Percentiles rank a stretch among this genome's conserved stretches.
phyloP scores from a whole-genome alignment of 371 early-diverging fungal species.

The Lichtheimia corymbifera region DNA sequence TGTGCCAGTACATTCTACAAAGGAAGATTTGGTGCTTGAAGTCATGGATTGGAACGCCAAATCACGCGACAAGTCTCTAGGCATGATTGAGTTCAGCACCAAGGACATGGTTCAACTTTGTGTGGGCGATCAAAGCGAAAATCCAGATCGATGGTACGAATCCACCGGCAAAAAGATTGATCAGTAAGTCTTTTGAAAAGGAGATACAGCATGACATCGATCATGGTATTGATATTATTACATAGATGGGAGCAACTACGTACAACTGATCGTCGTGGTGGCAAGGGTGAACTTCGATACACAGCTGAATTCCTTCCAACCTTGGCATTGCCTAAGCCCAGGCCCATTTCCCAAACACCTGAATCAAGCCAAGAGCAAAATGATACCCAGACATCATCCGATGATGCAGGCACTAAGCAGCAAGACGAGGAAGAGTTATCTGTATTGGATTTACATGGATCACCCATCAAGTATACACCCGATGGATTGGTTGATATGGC shows the following conservation, averaged over 20 bases:
- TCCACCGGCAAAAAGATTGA: constrained; percentile 26
- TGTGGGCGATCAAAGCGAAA: constrained; percentile 27
- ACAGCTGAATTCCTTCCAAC: constrained; percentile 67
- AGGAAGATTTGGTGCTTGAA: constrained; percentile 71
- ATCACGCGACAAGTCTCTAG: constrained; percentile 67
- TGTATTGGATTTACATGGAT: constrained; percentile 19
- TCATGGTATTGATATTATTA: neutral
- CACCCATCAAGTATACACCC: constrained; percentile 39
- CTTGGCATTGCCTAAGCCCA: constrained; percentile 48
- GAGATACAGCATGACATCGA: neutral
- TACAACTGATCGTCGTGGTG: constrained; percentile 47
- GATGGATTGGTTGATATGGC: constrained; percentile 41
- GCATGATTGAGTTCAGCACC: constrained; percentile 49
- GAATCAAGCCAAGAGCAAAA: constrained; percentile 19
- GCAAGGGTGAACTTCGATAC: constrained; percentile 64
- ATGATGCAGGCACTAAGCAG: neutral
- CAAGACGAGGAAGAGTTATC: neutral
- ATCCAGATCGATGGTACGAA: constrained; percentile 30
- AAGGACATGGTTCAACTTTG: constrained; percentile 44
- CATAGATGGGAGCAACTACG: constrained; percentile 56
- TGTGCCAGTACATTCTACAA: constrained; percentile 66
- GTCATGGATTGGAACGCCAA: constrained; percentile 74
- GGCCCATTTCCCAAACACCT: constrained; percentile 16
- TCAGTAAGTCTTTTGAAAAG: constrained; percentile 19
- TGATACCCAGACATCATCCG: constrained; percentile 4